Evolutionary conservation across 305 asterid genomes (phyloP).

Genomic region (Withania somnifera): DNA sequence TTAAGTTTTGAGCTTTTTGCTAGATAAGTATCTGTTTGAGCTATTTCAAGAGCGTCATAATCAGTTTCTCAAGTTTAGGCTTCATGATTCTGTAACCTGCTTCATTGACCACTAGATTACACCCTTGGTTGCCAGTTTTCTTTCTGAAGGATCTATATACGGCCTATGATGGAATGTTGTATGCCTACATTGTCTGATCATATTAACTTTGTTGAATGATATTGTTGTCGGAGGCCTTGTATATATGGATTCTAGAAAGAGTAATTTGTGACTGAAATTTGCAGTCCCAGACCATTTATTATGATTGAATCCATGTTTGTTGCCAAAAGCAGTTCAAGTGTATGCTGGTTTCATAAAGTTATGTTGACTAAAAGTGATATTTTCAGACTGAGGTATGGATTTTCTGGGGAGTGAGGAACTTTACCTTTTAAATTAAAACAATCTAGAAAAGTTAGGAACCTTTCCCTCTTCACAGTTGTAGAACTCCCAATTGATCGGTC

Average conservation of each 20-base stretch:
- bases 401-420: too few relatives aligned
- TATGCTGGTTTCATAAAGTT: not conserved
- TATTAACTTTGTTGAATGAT: not conserved
- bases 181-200: slow-evolving; percentile 12
- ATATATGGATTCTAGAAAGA: not conserved
- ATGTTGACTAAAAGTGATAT: not conserved
- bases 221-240: slow-evolving; percentile 5
- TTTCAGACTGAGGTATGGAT: not conserved
- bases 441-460: not conserved
- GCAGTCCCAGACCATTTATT: not conserved
- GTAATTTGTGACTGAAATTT: not conserved
- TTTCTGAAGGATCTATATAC: not conserved
- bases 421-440: not conserved
- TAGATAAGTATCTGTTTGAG: not conserved
- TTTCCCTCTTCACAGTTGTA: not conserved
- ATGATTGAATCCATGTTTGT: too few relatives aligned
- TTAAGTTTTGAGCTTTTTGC: not conserved
- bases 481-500: not conserved
- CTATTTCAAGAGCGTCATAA: too few relatives aligned
- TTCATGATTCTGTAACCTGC: too few relatives aligned
- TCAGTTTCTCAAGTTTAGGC: too few relatives aligned
- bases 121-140: not conserved
- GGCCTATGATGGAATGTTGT: slow-evolving; percentile 7
- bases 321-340: not conserved
- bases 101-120: too few relatives aligned